phyloP scores from a whole-genome alignment of 2,329 filamentous ascomycete genomes.

The Aspergillus luchuensis region DNA sequence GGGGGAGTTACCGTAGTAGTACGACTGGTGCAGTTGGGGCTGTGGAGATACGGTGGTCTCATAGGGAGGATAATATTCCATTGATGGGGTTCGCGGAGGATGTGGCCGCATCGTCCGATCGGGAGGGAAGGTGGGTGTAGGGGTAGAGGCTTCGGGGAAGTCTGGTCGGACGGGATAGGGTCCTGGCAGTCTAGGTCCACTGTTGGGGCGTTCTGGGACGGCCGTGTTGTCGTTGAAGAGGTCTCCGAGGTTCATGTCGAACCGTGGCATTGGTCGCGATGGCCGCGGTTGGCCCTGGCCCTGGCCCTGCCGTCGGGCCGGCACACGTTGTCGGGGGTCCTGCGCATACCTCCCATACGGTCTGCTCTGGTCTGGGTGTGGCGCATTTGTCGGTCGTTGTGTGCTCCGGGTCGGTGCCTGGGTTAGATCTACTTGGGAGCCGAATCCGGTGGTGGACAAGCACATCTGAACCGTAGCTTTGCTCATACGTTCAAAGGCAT shows the following conservation, averaged over 20 bases:
- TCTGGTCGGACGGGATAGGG: slow-evolving; percentile 29
- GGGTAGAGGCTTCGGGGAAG: slow-evolving; percentile 27
- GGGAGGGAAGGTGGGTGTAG: slow-evolving; percentile 25
- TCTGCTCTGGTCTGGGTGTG: slow-evolving; percentile 17
- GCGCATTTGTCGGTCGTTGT: slow-evolving; percentile 17
- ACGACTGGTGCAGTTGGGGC: slow-evolving; percentile 31
- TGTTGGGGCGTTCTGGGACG: slow-evolving; percentile 39
- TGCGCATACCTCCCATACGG: slow-evolving; percentile 15
- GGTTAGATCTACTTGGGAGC: slow-evolving; percentile 45
- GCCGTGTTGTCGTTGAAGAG: slow-evolving; percentile 51
- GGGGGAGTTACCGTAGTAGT: slow-evolving; percentile 38
- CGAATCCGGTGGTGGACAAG: slow-evolving; percentile 81
- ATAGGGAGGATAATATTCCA: slow-evolving; percentile 40
- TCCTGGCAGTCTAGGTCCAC: slow-evolving; percentile 29
- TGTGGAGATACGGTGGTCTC: slow-evolving; percentile 38
- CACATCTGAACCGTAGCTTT: slow-evolving; percentile 96
- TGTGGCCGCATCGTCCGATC: slow-evolving; percentile 29
- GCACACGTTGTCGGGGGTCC: slow-evolving; percentile 26
- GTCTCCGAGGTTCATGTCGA: slow-evolving; percentile 60
- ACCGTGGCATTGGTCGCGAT: slow-evolving; percentile 54
- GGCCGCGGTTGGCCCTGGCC: slow-evolving; percentile 37
- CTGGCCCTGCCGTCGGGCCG: slow-evolving; percentile 32
- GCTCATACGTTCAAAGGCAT: slow-evolving; percentile 92
- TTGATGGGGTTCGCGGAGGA: slow-evolving; percentile 31
- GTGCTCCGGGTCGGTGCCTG: slow-evolving; percentile 23